Base-by-base conservation (phyloP, 495 filamentous ascomycete species). In the Penicillium manginii region DNA sequence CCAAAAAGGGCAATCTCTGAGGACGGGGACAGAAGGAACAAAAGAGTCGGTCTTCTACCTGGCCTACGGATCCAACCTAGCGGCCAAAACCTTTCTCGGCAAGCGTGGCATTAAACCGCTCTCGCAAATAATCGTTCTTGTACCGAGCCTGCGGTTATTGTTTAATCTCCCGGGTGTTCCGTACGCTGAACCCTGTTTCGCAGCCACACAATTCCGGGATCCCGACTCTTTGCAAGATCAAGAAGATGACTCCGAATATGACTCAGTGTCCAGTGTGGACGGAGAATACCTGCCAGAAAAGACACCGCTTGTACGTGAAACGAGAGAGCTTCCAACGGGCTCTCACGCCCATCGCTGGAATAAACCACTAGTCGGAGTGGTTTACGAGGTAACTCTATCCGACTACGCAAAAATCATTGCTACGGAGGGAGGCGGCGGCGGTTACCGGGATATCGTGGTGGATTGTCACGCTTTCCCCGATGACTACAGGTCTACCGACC, bases 21-120 rank as follows among this genome's bases (percentile, higher is more conserved):
- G 42, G 10, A 55, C 45, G 18, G 43, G 42, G 15, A 29, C 33
- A 14, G 60, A 57, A 2, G 37, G 61, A 32, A 29, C 26, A 8
- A 53, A 66, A 22, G 54, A 79, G 23, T 91, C 91, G 2, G 78
- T 96, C 50, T 82, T 96, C 46, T 98, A 98, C 76, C 85, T 98
- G 11, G 94, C 94, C 39, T 98, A 98, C 64, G 94, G 94, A 60
- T 96, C 92, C 50, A 98, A 98, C 69, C 83, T 98, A 55, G 82
- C 77, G 51, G 79, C 86, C 17, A 70, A 87, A 65, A 92, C 88
- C 1, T 97, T 98, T 70, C 81, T 84, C 26, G 90, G 88, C 47
- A 73, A 62, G 31, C 86, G 92, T 12, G 88, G 87, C 58, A 92
- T 98, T 67, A 83, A 81, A 8, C 94, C 94, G 0, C 67, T 97